Percentiles rank a stretch among this genome's conserved stretches.
Evolutionary conservation across 768 basidiomycete genomes (phyloP).

Genomic region (Naganishia onofrii): DNA sequence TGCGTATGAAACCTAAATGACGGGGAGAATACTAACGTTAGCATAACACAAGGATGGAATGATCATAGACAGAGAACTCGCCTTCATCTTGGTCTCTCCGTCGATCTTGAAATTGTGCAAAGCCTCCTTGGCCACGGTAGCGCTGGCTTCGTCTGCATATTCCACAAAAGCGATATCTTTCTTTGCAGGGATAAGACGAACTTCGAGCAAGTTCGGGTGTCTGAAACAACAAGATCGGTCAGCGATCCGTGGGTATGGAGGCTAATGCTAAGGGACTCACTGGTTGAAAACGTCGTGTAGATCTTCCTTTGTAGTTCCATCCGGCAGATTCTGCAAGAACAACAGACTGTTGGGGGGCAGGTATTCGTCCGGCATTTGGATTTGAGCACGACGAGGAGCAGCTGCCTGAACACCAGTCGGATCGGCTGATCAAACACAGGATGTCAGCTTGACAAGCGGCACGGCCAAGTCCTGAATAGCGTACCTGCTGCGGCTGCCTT

Average conservation of each 20-base stretch:
- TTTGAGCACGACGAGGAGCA: constrained; percentile 54
- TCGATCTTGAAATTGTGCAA: constrained; percentile 97
- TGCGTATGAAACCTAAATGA: constrained; percentile 20
- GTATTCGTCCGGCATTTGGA: constrained; percentile 99
- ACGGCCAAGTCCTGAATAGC: too few relatives aligned
- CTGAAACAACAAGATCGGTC: constrained; percentile 53
- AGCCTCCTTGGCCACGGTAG: constrained; percentile 88
- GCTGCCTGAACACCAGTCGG: constrained; percentile 38
- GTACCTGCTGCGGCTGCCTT: constrained; percentile 71
- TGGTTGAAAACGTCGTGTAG: constrained; percentile 86
- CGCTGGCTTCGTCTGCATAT: constrained; percentile 86
- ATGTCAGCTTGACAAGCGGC: not conserved
- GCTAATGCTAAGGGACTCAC: constrained; percentile 57
- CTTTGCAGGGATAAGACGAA: constrained; percentile 96
- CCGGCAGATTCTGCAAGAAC: constrained; percentile 94
- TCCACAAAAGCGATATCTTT: constrained; percentile 99
- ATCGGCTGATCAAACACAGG: constrained; percentile 48
- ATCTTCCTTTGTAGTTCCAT: constrained; percentile 86
- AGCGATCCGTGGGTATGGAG: not conserved
- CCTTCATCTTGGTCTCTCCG: constrained; percentile 98
- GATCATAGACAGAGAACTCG: constrained; percentile 42
- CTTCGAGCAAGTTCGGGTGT: constrained; percentile 93
- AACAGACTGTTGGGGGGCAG: constrained; percentile 98
- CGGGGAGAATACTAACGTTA: too few relatives aligned
- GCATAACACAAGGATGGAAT: not conserved